Base-by-base conservation (phyloP, 805 yeast genomes). In the Wickerhamomyces silvicola region DNA sequence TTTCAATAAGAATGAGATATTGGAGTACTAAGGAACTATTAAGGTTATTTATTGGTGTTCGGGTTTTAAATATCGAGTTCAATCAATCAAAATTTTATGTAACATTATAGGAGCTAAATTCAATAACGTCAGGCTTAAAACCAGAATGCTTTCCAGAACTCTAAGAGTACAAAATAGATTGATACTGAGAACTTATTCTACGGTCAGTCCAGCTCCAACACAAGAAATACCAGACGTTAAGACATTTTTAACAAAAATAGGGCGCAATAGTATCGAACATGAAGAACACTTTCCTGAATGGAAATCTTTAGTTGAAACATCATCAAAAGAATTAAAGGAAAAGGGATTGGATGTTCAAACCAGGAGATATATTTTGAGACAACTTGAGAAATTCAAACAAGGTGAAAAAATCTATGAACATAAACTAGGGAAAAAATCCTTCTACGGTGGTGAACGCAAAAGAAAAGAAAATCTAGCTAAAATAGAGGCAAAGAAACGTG, bases 401-500 rank as follows among this genome's bases (percentile, higher is more conserved):
- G 75, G 78, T 33, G 68, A 66, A 33, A 66, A 70, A 14, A 60
- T 82, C 36, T 48, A 62, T 36, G 82, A 77, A 48, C 66, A 74
- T 42, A 72, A 71, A 45, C 57, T 64, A 40, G 85, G 88, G n/a
- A 78, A 70, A 65, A 85, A 85, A 68, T 68, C 71, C 46, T 66
- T 64, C 47, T 65, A 76, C 60, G 96, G 96, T 17, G 95, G 96
- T 50, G 96, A 87, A 60, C 74, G 95, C 56, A 81, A 76, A 48
- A 72, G 80, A 39, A 75, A 70, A 48, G 81, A 78, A 50, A 70
- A 69, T 43, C 60, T 66, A 12, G 90, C 94, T 8, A 72, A 71
- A 41, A 55, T 72, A 59, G 59, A 70, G 33, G 69, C 77, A 33
- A 74, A 46, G 32, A 42, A 43, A 30, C 46, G 51, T 38, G 44